Percentiles rank a stretch among this genome's conserved stretches.
These are phyloP conservation scores for Coemansia sp. DNA, from an alignment of 192 early-diverging fungal genomes.

Conservation along the genomic window DNA sequence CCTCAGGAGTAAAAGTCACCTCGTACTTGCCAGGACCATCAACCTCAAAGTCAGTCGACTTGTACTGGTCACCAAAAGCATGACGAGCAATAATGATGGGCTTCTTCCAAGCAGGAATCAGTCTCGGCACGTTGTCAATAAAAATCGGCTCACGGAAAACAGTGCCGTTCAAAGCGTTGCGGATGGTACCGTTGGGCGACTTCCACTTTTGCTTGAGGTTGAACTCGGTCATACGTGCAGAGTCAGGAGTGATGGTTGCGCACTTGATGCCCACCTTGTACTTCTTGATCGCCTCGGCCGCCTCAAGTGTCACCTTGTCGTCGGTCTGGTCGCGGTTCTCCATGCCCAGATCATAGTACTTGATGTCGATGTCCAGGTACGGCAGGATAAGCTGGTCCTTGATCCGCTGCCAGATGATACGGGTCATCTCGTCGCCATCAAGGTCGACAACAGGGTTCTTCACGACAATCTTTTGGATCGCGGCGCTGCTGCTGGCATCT, in stretches of 20 bases:
- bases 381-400: conserved; percentile 89
- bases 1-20: conserved; percentile 84
- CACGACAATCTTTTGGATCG: conserved; percentile 66
- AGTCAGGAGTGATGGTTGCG: conserved; percentile 97
- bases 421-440: conserved; percentile 98
- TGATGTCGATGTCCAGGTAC: conserved; percentile 86
- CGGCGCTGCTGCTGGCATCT: conserved; percentile 41
- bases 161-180: conserved; percentile 95
- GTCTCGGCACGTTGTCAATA: conserved; percentile 83
- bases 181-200: conserved; percentile 95
- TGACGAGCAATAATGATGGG: conserved; percentile 97
- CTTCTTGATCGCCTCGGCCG: conserved; percentile 95
- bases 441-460: conserved; percentile 82
- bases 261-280: conserved; percentile 99
- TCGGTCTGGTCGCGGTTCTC: conserved; percentile 91
- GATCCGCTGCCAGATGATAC: conserved; percentile 95
- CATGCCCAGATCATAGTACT: conserved; percentile 95
- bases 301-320: conserved; percentile 92
- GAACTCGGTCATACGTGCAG: conserved; percentile 92
- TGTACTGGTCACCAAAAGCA: conserved; percentile 98
- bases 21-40: conserved; percentile 88
- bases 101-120: conserved; percentile 93
- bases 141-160: conserved; percentile 99
- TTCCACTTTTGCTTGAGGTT: conserved; percentile 98
- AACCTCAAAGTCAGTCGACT: conserved; percentile 93